Evolutionary conservation across 306 rosid genomes (phyloP).

Genomic region (Cucumis cinereus): DNA sequence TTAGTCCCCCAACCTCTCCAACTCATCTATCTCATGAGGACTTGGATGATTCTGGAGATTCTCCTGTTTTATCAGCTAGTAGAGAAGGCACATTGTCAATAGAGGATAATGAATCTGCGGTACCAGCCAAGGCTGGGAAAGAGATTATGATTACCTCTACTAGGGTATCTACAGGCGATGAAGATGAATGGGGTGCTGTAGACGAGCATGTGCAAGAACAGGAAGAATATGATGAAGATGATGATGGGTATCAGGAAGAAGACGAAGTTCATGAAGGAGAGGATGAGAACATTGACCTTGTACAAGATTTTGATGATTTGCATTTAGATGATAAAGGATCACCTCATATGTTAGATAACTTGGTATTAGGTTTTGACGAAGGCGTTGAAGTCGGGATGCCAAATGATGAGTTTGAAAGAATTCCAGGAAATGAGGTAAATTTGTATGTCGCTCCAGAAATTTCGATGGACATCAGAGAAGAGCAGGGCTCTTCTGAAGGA

Average conservation of each 20-base stretch:
- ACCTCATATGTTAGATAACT: conserved; percentile 63
- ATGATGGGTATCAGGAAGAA: conserved; percentile 77
- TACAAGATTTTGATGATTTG: conserved; percentile 43
- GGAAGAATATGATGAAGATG: conserved; percentile 96
- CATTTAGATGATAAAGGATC: conserved; percentile 64
- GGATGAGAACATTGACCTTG: conserved; percentile 44
- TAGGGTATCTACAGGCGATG: conserved; percentile 48
- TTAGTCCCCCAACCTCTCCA: conserved; percentile 89
- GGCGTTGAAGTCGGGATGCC: conserved; percentile 97
- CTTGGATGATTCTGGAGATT: conserved; percentile 65
- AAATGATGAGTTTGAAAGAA: conserved; percentile 63
- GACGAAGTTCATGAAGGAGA: conserved; percentile 87
- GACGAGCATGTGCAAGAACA: conserved; percentile 77
- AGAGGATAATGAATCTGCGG: conserved; percentile 36
- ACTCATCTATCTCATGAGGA: conserved; percentile 91
- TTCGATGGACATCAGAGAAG: conserved; percentile 28
- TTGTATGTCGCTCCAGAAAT: conserved; percentile 25
- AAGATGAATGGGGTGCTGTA: conserved; percentile 83
- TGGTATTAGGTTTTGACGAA: conserved; percentile 82
- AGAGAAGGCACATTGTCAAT: conserved; percentile 28
- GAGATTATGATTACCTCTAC: conserved; percentile 32
- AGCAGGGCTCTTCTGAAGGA: conserved; percentile 35
- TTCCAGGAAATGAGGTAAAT: conserved; percentile 35
- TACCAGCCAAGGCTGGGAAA: conserved; percentile 24
- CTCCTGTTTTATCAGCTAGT: conserved; percentile 37